Evolutionary conservation across 2,329 filamentous ascomycete genomes (phyloP).

Genomic region (Colletotrichum falcatum): DNA sequence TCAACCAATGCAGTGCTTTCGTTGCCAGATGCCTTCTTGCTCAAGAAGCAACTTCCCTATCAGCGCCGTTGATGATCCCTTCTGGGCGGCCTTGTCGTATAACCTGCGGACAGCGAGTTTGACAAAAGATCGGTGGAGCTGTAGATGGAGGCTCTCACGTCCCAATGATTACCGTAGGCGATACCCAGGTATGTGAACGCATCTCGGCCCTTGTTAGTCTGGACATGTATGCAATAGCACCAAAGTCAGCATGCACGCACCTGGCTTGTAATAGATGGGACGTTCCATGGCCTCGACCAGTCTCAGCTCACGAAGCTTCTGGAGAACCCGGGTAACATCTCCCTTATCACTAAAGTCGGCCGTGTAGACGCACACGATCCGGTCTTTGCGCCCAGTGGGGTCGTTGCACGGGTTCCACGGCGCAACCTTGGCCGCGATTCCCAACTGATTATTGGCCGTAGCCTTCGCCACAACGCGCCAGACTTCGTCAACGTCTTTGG

Average conservation of each 20-base stretch:
- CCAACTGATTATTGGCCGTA: conserved; percentile 76
- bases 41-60: neutral
- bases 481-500: conserved; percentile 66
- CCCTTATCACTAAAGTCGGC: conserved; percentile 75
- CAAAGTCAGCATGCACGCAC: conserved; percentile 55
- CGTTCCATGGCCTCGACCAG: conserved; percentile 62
- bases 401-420: conserved; percentile 58
- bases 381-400: conserved; percentile 55
- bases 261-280: conserved; percentile 83
- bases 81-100: too few species aligned
- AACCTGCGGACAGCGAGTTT: neutral
- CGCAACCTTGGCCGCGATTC: conserved; percentile 79
- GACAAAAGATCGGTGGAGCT: conserved; percentile 57
- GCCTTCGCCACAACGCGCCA: conserved; percentile 77
- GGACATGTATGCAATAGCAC: neutral
- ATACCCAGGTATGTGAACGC: conserved; percentile 77
- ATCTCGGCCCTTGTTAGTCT: conserved; percentile 58
- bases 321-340: conserved; percentile 77
- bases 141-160: conserved; percentile 70
- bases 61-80: neutral
- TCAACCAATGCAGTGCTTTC: neutral
- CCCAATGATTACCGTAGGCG: conserved; percentile 69
- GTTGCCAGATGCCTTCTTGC: neutral
- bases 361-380: conserved; percentile 84
- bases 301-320: conserved; percentile 70